Percentiles rank a stretch among this genome's conserved stretches.
Evolutionary conservation across 305 asterid species (phyloP).

Genomic region (Solanum aculeatissimum): DNA sequence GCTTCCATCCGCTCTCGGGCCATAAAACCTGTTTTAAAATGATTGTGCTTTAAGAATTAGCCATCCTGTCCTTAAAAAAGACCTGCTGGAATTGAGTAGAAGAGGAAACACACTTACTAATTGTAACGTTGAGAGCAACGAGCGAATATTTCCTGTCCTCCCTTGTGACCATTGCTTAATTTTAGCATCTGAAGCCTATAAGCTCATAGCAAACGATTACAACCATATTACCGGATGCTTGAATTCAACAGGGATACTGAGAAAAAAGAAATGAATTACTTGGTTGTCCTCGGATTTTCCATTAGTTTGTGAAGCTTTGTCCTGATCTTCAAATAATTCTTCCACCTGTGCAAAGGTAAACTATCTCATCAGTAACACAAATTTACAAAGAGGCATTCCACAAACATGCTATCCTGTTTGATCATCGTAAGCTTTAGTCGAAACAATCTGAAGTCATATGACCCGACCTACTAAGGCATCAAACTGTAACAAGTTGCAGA

Average conservation of each 20-base stretch:
- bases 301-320: constrained; percentile 13
- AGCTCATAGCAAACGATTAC: background rate
- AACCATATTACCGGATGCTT: background rate
- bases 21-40: constrained; percentile 58
- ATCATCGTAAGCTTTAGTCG: background rate
- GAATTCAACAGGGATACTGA: background rate
- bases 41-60: background rate
- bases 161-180: constrained; percentile 83
- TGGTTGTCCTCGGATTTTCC: constrained; percentile 36
- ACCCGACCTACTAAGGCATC: background rate
- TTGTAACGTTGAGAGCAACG: constrained; percentile 85
- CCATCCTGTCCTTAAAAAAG: background rate
- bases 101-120: constrained; percentile 30
- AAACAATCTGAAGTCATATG: background rate
- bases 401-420: background rate
- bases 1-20: constrained; percentile 82
- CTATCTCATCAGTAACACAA: background rate
- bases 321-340: constrained; percentile 40
- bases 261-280: constrained; percentile 23
- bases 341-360: constrained; percentile 38
- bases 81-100: background rate
- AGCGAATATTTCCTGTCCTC: constrained; percentile 91
- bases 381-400: background rate
- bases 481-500: background rate
- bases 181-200: constrained; percentile 72